Evolutionary conservation across 2,329 filamentous ascomycete genomes (phyloP), one percentile per base, ranked within the genome.

Genomic region (Apiospora phragmitis): DNA sequence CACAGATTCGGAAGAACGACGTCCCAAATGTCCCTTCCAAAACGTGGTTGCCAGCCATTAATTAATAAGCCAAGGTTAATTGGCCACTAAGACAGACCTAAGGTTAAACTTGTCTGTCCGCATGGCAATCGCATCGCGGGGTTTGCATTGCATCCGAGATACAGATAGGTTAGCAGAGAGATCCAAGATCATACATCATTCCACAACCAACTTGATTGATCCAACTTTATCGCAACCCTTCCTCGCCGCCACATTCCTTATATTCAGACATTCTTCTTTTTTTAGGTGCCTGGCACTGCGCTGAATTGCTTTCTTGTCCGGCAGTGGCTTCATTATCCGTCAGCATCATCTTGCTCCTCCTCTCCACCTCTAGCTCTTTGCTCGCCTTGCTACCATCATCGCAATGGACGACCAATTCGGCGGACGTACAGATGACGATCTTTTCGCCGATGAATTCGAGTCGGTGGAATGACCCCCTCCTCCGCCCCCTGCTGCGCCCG

Each of bases 401-500:
- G 29, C 67, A n/a, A 68, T 68, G 67, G 88, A 90, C 29, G 88
- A 90, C 73, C 88, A 90, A 76, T 90, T 90, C 74, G 85, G 86
- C 71, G 88, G 88, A 66, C 84, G 88, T 26, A 90, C 88, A 65
- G 88, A 90, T 76, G 89, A 90, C 74, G 88, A 90, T 76, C 83
- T 90, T 71, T 90, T 90, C 77, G 86, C 86, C 72, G 89, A 90
- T 74, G 88, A 90, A 75, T 89, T 90, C 71, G 88, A 90, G 77
- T 88, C 87, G 9, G 83, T 89, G 68, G 79, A 83, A 51, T 79
- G 79, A 73, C 77, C 80, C 29, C 26, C 38, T 43, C 65, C 65
- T 12, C 38, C 12, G n/a, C 65, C 65, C 4, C 6, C 65, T 29
- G 65, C 2, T 9, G 38, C 16, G 29, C 65, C 67, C 45, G 43